Percentiles rank a stretch among this genome's conserved stretches.
Conservation (phyloP, 768 basidiomycete genomes). For the Exidia glandulosa region DNA sequence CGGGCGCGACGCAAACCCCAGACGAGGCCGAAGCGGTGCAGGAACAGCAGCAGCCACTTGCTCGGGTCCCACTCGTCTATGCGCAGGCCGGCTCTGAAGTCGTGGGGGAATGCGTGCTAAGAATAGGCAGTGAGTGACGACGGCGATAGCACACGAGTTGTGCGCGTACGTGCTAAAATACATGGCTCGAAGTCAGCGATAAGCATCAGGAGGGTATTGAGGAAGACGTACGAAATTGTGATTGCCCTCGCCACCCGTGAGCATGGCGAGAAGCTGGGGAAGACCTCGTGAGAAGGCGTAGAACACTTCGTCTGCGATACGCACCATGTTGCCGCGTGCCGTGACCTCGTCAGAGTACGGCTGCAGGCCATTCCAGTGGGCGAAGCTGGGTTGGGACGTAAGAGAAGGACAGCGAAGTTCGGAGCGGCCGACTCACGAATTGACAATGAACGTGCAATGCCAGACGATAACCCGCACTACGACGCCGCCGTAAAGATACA, state of each 20-base stretch:
- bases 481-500: slow-evolving; percentile 63
- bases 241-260: slow-evolving; percentile 69
- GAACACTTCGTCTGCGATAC: slow-evolving; percentile 9
- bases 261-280: slow-evolving; percentile 49
- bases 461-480: slow-evolving; percentile 42
- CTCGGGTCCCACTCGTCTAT: slow-evolving; percentile 65
- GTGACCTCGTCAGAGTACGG: slow-evolving; percentile 75
- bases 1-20: slow-evolving; percentile 39
- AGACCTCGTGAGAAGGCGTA: background rate
- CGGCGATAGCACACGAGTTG: background rate
- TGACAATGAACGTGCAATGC: slow-evolving; percentile 63
- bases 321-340: slow-evolving; percentile 60
- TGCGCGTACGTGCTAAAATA: slow-evolving; percentile 35
- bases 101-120: slow-evolving; percentile 69
- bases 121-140: slow-evolving; percentile 9
- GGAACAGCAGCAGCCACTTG: slow-evolving; percentile 58
- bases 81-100: slow-evolving; percentile 61
- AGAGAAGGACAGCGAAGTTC: slow-evolving; percentile 17
- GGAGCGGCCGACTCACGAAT: slow-evolving; percentile 40
- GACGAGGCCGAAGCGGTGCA: slow-evolving; percentile 39
- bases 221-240: slow-evolving; percentile 57
- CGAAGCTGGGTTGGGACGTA: slow-evolving; percentile 38
- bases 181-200: too few species aligned
- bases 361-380: slow-evolving; percentile 74
- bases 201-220: too few species aligned